Evolutionary conservation across 177 flowering plant species (phyloP).

Genomic region (Vitis hybrid): DNA sequence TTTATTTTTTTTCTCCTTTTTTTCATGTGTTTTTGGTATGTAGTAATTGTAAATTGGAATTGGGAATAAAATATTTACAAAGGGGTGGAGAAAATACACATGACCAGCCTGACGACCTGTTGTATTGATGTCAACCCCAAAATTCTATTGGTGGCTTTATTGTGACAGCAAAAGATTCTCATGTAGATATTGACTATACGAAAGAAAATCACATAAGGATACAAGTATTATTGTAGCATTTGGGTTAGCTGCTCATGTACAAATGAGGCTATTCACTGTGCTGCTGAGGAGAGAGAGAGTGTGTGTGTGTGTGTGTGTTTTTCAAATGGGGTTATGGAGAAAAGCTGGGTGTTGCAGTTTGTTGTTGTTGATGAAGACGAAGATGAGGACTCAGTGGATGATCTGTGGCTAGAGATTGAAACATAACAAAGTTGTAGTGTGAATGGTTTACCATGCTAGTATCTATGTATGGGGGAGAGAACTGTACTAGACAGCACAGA

Average conservation of each 20-base stretch:
- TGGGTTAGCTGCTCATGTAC: constrained; percentile 2
- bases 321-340: too few relatives aligned
- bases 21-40: too few relatives aligned
- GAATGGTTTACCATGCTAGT: too few relatives aligned
- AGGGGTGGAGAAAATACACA: neutral
- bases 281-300: neutral
- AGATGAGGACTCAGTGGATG: too few relatives aligned
- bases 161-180: constrained; percentile 20
- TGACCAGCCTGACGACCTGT: neutral
- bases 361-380: too few relatives aligned
- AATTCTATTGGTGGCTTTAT: constrained; percentile 15
- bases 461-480: too few relatives aligned
- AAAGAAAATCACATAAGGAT: constrained; percentile 5
- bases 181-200: constrained; percentile 17
- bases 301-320: too few relatives aligned
- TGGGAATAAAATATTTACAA: neutral
- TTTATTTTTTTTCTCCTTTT: too few relatives aligned
- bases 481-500: neutral
- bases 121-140: constrained; percentile 14
- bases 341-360: too few relatives aligned
- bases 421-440: too few relatives aligned
- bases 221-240: constrained; percentile 1
- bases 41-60: too few relatives aligned
- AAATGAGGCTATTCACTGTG: constrained; percentile 1
- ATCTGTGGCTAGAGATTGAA: too few relatives aligned